Evolutionary conservation across 768 basidiomycete species (phyloP), one percentile per base, ranked within the genome.

Genomic region (Hemileccinum impolitum): DNA sequence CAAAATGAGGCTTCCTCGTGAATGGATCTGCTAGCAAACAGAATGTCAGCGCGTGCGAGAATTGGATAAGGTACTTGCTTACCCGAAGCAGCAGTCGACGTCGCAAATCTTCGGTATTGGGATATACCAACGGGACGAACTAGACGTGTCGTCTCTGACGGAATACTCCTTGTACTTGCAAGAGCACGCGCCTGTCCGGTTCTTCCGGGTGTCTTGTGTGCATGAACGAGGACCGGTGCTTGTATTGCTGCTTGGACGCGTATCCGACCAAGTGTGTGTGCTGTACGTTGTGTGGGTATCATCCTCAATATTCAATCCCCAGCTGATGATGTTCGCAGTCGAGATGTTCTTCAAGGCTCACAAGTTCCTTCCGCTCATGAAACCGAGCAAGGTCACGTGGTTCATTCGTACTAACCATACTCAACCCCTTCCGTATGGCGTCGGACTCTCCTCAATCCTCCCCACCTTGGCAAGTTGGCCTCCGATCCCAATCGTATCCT

Each of bases 361-460:
- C 48, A 57, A 55, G 63, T 21, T 65, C 63, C 60, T 61, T 63
- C 62, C 55, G 62, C 43, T 49, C 43, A 34, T 46, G 3, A 23
- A 23, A 23, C 23, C 23, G 28, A 30, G 35, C 51, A 45, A 18
- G 39, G 49, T 59, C 57, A 58, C 56, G 57, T 62, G 54, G 19
- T 58, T 43, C 31, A 39, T 36, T 32, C 19, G 15, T 31, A 23
- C 43, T 11, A 8, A 2, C 12, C 18, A 28, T 15, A 6, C 17
- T 61, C 47, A 59, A 43, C 53, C 48, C 39, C 58, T 51, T 25
- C 64, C 68, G 60, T 46, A 61, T 3, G 85, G 85, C 14, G 85
- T 87, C 39, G 85, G 85, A 50, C 76, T 86, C 62, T 87, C 83
- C 52, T 81, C 80, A 0, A 80, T 68, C 23, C 72, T 67, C n/a